Evolutionary conservation across 2,329 filamentous ascomycete species (phyloP).

Genomic region (Fusarium phyllophilum): DNA sequence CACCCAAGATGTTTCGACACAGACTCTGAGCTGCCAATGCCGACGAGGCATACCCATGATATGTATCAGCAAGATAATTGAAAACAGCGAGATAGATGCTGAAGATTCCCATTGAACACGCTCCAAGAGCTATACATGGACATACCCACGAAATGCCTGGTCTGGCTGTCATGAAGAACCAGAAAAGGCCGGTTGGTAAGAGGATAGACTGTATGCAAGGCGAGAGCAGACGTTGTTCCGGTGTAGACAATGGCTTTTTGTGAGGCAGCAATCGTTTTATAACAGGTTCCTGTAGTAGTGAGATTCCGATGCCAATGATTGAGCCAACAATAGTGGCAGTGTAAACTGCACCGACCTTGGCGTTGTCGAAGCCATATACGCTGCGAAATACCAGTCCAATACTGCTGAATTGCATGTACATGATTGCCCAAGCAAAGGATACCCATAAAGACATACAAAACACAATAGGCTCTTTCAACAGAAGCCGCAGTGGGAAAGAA

Average conservation of each 20-base stretch:
- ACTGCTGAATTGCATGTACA: slow-evolving; percentile 68
- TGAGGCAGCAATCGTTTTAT: slow-evolving; percentile 59
- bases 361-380: slow-evolving; percentile 68
- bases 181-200: slow-evolving; percentile 73
- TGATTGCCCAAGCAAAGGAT: slow-evolving; percentile 75
- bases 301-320: slow-evolving; percentile 63
- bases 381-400: slow-evolving; percentile 74
- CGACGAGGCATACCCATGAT: slow-evolving; percentile 84
- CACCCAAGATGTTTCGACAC: slow-evolving; percentile 84
- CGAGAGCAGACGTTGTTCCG: slow-evolving; percentile 72
- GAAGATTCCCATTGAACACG: slow-evolving; percentile 74
- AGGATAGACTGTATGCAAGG: slow-evolving; percentile 70
- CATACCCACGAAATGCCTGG: slow-evolving; percentile 69
- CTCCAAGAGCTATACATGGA: slow-evolving; percentile 68
- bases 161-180: slow-evolving; percentile 73
- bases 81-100: slow-evolving; percentile 78
- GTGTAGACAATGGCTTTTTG: slow-evolving; percentile 43
- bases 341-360: slow-evolving; percentile 72
- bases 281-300: slow-evolving; percentile 66
- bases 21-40: slow-evolving; percentile 87
- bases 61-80: slow-evolving; percentile 93
- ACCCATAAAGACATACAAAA: slow-evolving; percentile 77
- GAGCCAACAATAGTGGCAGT: slow-evolving; percentile 53
- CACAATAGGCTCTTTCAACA: slow-evolving; percentile 68
- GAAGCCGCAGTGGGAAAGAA: slow-evolving; percentile 53